Conservation (phyloP, 2,329 filamentous ascomycete genomes). For the Grosmannia serpens region DNA sequence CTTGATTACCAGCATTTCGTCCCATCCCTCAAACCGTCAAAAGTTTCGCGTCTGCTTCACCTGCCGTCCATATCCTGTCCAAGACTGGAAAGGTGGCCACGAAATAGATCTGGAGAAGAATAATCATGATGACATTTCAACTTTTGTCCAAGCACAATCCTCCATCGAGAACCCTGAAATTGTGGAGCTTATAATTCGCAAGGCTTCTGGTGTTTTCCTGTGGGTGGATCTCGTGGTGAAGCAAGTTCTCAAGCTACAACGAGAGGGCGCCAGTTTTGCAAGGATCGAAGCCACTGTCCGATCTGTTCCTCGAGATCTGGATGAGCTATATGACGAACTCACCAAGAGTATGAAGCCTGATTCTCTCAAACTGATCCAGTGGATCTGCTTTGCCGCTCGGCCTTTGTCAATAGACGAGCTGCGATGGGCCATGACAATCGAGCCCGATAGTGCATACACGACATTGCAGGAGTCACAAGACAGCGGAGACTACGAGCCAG, state of each 20-base stretch:
- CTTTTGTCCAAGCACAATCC: background rate
- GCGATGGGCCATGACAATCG: background rate
- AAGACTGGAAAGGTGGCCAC: background rate
- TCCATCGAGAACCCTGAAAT: background rate
- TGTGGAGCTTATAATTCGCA: background rate
- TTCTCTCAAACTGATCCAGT: background rate
- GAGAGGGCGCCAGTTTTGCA: background rate
- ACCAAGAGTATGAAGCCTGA: background rate
- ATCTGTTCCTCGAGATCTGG: background rate
- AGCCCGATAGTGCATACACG: slow-evolving; percentile 5
- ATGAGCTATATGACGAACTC: background rate
- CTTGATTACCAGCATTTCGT: background rate
- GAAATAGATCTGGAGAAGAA: background rate
- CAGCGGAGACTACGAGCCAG: background rate
- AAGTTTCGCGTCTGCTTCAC: background rate
- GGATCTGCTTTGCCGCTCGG: background rate
- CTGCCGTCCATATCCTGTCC: background rate
- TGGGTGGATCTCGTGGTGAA: background rate
- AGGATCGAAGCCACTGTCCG: background rate
- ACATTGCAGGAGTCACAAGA: slow-evolving; percentile 11
- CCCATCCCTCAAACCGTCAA: background rate
- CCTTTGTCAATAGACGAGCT: background rate
- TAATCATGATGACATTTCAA: background rate
- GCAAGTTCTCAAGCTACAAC: background rate
- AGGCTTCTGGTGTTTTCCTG: background rate